Base-by-base conservation (phyloP, 169 alveolate species). In the Plasmodium inui region DNA sequence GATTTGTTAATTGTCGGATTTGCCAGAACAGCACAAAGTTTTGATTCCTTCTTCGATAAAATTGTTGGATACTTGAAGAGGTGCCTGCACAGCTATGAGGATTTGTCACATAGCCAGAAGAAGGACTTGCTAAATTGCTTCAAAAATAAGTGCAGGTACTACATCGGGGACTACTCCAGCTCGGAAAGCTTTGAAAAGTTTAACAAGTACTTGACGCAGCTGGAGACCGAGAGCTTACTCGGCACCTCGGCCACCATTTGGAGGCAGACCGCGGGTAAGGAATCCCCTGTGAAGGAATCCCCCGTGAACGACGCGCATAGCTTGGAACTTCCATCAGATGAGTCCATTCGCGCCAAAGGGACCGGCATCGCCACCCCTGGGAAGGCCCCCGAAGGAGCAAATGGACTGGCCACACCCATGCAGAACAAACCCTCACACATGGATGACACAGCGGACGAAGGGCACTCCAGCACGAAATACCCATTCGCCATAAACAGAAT, bases 1-100 rank as follows among this genome's bases (percentile, higher is more conserved):
- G 82, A 91, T 67, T 83, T 95, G 78, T 93, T 91, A 83, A 71
- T 95, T 46, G 93, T 95, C 61, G 97, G 95, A 57, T 86, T 94
- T 84, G 84, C 83, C 22, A 74, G 88, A 85, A 76, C 95, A 30
- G 80, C 19, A 26, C 90, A 82, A 53, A 83, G 81, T 82, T 93
- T 93, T 74, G 85, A 81, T 46, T 12, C 91, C 22, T 71, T 72
- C 34, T 71, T 84, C 34, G 84, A 83, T 61, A 92, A 46, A 81
- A 46, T 78, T 30, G 79, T 46, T 72, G 81, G 83, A 92, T 93
- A 95, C 84, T 50, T 95, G 73, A 82, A 94, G 91, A 73, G 82
- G 91, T 22, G 91, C 85, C 41, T 90, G 84, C 71, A 74, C 53
- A 28, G 84, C 76, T 55, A 94, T 86, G 81, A 94, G 80, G 70